Conservation (phyloP, 441 rosid genomes). For the Populus trichocarpa region DNA sequence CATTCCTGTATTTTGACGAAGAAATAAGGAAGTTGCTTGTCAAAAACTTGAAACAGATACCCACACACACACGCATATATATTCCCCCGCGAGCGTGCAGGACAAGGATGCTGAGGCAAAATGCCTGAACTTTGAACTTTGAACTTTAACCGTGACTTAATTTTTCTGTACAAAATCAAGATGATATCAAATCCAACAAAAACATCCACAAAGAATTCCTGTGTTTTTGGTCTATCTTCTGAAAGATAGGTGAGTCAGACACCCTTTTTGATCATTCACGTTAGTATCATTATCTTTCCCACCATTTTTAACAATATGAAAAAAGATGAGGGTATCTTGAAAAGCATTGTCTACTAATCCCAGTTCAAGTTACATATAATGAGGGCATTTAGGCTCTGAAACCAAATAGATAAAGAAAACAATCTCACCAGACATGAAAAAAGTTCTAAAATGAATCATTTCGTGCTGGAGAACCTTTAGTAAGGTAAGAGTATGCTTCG, state of each 20-base stretch:
- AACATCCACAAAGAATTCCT: too few species aligned
- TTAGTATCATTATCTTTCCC: background rate
- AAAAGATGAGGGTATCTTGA: background rate
- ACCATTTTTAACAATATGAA: background rate
- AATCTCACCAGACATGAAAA: background rate
- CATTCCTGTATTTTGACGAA: constrained; percentile 49
- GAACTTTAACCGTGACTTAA: background rate
- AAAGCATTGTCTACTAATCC: background rate
- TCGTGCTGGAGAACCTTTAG: background rate
- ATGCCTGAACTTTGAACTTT: background rate
- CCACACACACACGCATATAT: too few species aligned
- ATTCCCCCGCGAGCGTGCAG: background rate
- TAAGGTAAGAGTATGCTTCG: background rate
- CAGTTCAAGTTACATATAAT: background rate
- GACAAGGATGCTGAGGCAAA: background rate
- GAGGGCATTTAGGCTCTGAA: background rate
- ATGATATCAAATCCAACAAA: background rate
- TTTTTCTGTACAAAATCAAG: background rate
- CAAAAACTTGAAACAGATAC: background rate
- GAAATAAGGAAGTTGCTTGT: background rate
- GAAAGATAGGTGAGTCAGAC: background rate
- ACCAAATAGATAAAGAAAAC: background rate
- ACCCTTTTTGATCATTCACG: background rate
- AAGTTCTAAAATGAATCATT: background rate
- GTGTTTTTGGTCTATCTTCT: background rate